Evolutionary conservation across 2,329 filamentous ascomycete species (phyloP).

Genomic region (Aspergillus sclerotialis): DNA sequence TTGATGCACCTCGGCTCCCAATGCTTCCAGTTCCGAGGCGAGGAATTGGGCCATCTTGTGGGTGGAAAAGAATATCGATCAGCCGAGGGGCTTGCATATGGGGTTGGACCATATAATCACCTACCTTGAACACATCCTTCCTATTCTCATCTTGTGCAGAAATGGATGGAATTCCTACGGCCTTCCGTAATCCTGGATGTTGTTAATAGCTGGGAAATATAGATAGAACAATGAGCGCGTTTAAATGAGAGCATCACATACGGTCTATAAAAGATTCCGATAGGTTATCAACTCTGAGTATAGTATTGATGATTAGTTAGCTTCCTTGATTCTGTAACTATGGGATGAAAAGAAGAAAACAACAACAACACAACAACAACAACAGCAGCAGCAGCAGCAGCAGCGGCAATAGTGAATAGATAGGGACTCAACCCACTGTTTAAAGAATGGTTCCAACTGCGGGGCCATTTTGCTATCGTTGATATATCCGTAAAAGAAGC

Average conservation of each 20-base stretch:
- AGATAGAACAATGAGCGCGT: conserved; percentile 3
- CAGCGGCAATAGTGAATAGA: no score
- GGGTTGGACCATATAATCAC: conserved; percentile 7
- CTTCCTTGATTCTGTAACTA: no score
- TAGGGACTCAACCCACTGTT: conserved; percentile 48
- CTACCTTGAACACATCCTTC: conserved; percentile 76
- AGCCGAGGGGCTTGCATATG: no score
- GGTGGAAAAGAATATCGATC: not conserved
- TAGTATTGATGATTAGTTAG: no score
- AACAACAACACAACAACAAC: no score
- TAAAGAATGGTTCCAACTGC: conserved; percentile 85
- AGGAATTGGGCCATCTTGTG: conserved; percentile 82
- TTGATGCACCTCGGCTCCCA: conserved; percentile 83
- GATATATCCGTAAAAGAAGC: conserved; percentile 40
- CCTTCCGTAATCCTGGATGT: conserved; percentile 60
- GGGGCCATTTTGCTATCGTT: conserved; percentile 68
- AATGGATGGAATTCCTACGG: conserved; percentile 92
- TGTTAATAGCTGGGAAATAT: conserved; percentile 7
- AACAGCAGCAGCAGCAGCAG: no score
- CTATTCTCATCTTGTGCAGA: conserved; percentile 85
- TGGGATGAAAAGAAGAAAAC: no score
- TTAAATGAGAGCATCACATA: conserved; percentile 26
- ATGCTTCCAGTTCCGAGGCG: conserved; percentile 68
- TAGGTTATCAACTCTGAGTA: conserved; percentile 60
- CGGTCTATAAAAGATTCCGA: conserved; percentile 80